Conservation (phyloP, 1,284 basidiomycete species). For the Chondrostereum purpureum region DNA sequence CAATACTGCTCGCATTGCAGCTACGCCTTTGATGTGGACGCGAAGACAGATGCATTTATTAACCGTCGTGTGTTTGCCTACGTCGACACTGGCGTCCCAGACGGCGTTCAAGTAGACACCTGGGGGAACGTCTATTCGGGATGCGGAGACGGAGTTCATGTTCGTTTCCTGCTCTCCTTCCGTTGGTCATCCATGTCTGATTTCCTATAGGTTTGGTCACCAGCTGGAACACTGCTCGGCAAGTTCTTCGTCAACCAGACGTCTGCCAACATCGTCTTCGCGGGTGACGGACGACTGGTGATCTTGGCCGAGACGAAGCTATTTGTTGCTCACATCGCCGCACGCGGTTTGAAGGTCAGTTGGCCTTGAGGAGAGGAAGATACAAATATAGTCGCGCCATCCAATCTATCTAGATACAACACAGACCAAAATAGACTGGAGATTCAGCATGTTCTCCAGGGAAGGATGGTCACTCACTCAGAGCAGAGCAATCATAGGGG, state of each 20-base stretch:
- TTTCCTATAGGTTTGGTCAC: conserved; percentile 38
- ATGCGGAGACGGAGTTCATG: conserved; percentile 58
- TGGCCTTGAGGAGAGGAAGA: no score
- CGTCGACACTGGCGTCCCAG: conserved; percentile 59
- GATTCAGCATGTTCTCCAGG: no score
- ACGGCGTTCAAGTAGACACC: conserved; percentile 65
- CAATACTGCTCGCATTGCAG: conserved; percentile 28
- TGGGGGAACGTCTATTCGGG: conserved; percentile 67
- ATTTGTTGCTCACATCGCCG: conserved; percentile 54
- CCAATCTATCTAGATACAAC: no score
- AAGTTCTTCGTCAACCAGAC: conserved; percentile 64
- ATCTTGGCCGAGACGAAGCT: conserved; percentile 65
- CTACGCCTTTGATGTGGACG: conserved; percentile 68
- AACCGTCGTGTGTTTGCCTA: conserved; percentile 73
- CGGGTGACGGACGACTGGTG: conserved; percentile 53
- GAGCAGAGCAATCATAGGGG: no score
- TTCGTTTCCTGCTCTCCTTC: conserved; percentile 1
- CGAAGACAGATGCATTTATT: conserved; percentile 44
- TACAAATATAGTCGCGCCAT: no score
- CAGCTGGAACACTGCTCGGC: conserved; percentile 57
- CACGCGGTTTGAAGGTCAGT: conserved; percentile 13
- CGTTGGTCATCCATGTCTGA: neutral
- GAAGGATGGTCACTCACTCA: no score
- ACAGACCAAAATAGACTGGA: no score
- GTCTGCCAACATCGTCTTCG: conserved; percentile 65